Percentiles rank a stretch among this genome's conserved stretches.
Conservation (phyloP, 1,139 yeast species). For the Schizosaccharomyces versatilis region DNA sequence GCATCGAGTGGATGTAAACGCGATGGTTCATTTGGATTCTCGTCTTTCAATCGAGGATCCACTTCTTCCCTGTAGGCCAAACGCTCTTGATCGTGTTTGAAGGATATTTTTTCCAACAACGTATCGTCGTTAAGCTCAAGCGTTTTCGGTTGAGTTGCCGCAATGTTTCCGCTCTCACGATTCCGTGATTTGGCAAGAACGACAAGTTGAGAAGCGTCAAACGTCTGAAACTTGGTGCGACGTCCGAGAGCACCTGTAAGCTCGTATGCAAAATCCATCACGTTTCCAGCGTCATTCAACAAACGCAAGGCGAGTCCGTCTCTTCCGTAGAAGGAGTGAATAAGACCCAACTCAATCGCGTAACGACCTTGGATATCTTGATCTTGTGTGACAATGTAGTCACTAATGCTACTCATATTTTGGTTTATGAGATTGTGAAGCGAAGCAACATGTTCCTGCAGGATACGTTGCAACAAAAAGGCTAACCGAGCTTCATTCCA, state of each 20-base stretch:
- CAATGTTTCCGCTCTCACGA: slow-evolving; percentile 18
- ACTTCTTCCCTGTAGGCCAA: slow-evolving; percentile 25
- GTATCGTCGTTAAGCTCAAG: slow-evolving; percentile 45
- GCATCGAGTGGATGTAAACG: slow-evolving; percentile 46
- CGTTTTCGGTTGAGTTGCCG: slow-evolving; percentile 15
- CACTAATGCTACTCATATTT: slow-evolving; percentile 13
- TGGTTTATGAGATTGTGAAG: slow-evolving; percentile 17
- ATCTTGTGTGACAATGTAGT: slow-evolving; percentile 13
- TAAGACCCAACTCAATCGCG: slow-evolving; percentile 13
- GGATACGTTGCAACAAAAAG: slow-evolving; percentile 20
- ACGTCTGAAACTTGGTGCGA: slow-evolving; percentile 62
- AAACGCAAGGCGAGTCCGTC: slow-evolving; percentile 32
- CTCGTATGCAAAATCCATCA: slow-evolving; percentile 39
- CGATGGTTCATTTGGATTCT: slow-evolving; percentile 71
- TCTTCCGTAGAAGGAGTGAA: slow-evolving; percentile 33
- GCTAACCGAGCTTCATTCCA: slow-evolving; percentile 18
- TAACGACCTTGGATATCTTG: slow-evolving; percentile 24
- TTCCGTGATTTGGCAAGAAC: slow-evolving; percentile 36
- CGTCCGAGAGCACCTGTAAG: slow-evolving; percentile 78
- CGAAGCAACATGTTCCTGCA: slow-evolving; percentile 16
- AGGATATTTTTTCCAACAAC: slow-evolving; percentile 45
- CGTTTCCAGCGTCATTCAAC: slow-evolving; percentile 39
- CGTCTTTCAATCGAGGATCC: slow-evolving; percentile 30
- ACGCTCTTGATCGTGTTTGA: slow-evolving; percentile 3
- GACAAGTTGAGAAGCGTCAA: slow-evolving; percentile 50